Base-by-base conservation (phyloP, 495 filamentous ascomycete species). In the Aspergillus campestris region DNA sequence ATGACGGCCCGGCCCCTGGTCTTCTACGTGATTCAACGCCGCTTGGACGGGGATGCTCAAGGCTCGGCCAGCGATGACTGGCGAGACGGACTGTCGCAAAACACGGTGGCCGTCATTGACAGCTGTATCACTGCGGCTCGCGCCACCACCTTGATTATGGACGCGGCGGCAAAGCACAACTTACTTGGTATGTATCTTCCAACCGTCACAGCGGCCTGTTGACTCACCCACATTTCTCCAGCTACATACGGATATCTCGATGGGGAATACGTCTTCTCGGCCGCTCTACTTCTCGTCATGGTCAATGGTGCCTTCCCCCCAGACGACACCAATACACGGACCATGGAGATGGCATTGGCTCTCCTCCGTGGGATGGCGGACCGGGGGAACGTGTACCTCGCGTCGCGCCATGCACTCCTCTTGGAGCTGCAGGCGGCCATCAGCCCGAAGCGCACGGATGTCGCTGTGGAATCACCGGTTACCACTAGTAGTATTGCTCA, bases 241-340 rank as follows among this genome's bases (percentile, higher is more conserved):
- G 72, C 71, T 14, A 75, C 71, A 0, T 75, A 73, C 44, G 72
- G 72, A 8, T 75, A 73, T 45, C 66, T 74, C 46, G 72, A 75
- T 35, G 64, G 65, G 3, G 70, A 75, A 40, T 72, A 75, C 40
- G 57, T 66, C 15, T 75, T 75, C 44, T 70, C 67, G 0, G 71
- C 71, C 4, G 67, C 70, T 9, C 56, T 75, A 10, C 52, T 75
- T 6, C 62, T 75, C 8, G 64, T 75, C 33, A 71, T 75, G 70
- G 67, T 72, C 6, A 72, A 72, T 53, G 65, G 64, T 3, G 70
- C 67, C 7, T 74, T 75, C 35, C 72, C 70, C 3, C 42, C 55
- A 24, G 62, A 66, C 29, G 60, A 64, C 34, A 50, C 52, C 5
- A 73, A 62, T 46, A 59, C 53, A 3, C 47, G 53, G 3, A 55